These are phyloP conservation scores for Colletotrichum tanaceti DNA, from an alignment of 2,329 filamentous ascomycete genomes.

Conservation along the genomic window DNA sequence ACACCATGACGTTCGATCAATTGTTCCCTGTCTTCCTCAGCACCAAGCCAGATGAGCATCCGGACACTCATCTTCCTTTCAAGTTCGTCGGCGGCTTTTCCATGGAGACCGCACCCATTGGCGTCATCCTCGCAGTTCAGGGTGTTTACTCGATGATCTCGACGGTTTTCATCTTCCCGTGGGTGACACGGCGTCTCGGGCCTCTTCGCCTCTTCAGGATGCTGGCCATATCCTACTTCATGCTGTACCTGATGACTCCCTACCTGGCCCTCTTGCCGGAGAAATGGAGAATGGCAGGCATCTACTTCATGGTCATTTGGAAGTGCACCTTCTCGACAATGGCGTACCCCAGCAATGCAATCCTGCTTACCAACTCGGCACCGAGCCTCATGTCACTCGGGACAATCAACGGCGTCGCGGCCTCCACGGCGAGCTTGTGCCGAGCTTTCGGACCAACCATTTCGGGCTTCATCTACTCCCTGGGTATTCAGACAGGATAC, in stretches of 20 bases:
- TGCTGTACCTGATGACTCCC: constrained; percentile 87
- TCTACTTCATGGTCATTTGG: constrained; percentile 84
- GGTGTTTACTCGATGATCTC: constrained; percentile 90
- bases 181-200: constrained; percentile 79
- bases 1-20: constrained; percentile 97
- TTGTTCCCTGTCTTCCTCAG: constrained; percentile 93
- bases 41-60: constrained; percentile 63
- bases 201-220: constrained; percentile 85
- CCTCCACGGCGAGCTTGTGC: constrained; percentile 89
- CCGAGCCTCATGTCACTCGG: constrained; percentile 87
- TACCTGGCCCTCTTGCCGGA: constrained; percentile 89
- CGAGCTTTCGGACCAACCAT: constrained; percentile 89
- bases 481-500: constrained; percentile 82
- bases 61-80: constrained; percentile 74
- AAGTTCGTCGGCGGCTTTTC: constrained; percentile 90
- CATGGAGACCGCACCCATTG: constrained; percentile 84
- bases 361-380: constrained; percentile 88
- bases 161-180: constrained; percentile 85
- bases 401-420: constrained; percentile 91
- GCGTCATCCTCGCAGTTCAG: constrained; percentile 88
- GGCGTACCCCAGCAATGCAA: constrained; percentile 89
- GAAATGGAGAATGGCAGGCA: constrained; percentile 75
- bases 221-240: constrained; percentile 83
- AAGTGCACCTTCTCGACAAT: constrained; percentile 94
- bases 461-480: constrained; percentile 85